A percentile compares a stretch with the other conserved stretches of the same genome.
phyloP scores from a whole-genome alignment of 495 filamentous ascomycete species.

The Penicillium subrubescens region DNA sequence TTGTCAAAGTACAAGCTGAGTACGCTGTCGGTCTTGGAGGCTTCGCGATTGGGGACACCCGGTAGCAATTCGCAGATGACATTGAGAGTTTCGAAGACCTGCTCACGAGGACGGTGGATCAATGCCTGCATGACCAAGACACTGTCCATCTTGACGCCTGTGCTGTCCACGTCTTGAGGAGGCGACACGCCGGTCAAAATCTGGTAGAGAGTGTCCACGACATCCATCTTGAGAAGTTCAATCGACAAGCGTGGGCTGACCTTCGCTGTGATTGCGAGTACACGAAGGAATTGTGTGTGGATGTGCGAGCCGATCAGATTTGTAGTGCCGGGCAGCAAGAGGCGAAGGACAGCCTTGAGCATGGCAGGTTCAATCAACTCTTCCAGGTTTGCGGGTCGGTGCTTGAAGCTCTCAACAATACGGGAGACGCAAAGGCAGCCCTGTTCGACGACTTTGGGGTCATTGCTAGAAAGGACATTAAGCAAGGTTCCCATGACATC shows the following conservation, averaged over 20 bases:
- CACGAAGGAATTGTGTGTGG: slow-evolving; percentile 93
- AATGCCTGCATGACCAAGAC: slow-evolving; percentile 98
- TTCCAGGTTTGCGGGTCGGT: slow-evolving; percentile 83
- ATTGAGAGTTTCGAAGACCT: slow-evolving; percentile 95
- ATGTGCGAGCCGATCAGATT: slow-evolving; percentile 95
- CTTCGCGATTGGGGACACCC: slow-evolving; percentile 37
- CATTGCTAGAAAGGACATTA: slow-evolving; percentile 85
- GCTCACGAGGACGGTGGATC: slow-evolving; percentile 94
- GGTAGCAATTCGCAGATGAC: slow-evolving; percentile 97
- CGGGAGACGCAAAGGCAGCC: slow-evolving; percentile 95
- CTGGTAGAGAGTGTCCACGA: slow-evolving; percentile 97
- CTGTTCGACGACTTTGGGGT: slow-evolving; percentile 96
- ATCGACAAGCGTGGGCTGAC: slow-evolving; percentile 86
- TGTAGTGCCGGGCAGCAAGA: slow-evolving; percentile 90
- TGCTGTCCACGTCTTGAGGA: slow-evolving; percentile 75
- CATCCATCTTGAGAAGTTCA: slow-evolving; percentile 92
- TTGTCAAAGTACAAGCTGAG: slow-evolving; percentile 50
- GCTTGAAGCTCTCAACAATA: slow-evolving; percentile 94
- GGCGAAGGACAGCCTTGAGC: slow-evolving; percentile 82
- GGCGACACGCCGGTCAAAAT: slow-evolving; percentile 96
- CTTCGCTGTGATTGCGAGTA: slow-evolving; percentile 83
- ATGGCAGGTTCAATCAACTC: slow-evolving; percentile 86
- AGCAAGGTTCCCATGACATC: slow-evolving; percentile 96
- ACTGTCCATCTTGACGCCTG: slow-evolving; percentile 89
- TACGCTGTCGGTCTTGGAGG: slow-evolving; percentile 53